Percentiles rank a stretch among this genome's conserved stretches.
phyloP scores from a whole-genome alignment of 495 filamentous ascomycete species.

The Aspergillus bertholletiae region DNA sequence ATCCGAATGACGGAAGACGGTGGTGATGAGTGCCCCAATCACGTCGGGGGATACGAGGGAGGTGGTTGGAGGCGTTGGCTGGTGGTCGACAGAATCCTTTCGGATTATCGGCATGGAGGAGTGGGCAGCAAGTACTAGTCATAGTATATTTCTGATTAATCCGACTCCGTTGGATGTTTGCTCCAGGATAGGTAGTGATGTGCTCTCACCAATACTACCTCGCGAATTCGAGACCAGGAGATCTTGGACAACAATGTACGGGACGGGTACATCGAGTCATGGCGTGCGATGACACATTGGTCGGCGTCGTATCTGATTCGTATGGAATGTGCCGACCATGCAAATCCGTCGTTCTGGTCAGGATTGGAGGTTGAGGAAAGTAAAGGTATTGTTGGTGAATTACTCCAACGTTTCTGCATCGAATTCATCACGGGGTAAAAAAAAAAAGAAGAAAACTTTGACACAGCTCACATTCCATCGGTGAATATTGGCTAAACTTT shows the following conservation, averaged over 20 bases:
- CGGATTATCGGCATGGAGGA: not conserved
- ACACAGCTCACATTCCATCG: not conserved
- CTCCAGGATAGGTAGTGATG: not conserved
- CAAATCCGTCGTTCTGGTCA: no score
- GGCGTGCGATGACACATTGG: no score
- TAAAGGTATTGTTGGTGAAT: not conserved
- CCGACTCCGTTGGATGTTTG: not conserved
- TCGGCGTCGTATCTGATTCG: no score
- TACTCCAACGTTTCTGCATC: not conserved
- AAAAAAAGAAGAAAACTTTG: not conserved
- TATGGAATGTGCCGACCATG: no score
- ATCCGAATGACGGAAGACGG: constrained; percentile 2
- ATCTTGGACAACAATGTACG: no score
- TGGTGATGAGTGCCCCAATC: not conserved
- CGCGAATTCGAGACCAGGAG: no score
- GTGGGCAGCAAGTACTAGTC: no score
- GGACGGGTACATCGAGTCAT: no score
- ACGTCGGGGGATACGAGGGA: not conserved
- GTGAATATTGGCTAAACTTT: constrained; percentile 2
- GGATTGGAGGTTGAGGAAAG: no score
- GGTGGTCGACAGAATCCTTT: not conserved
- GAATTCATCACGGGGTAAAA: not conserved
- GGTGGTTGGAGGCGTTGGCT: not conserved
- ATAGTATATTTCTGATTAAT: no score
- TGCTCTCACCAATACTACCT: no score